Evolutionary conservation across 495 filamentous ascomycete species (phyloP).

Genomic region (Tetracladium marchalianum): DNA sequence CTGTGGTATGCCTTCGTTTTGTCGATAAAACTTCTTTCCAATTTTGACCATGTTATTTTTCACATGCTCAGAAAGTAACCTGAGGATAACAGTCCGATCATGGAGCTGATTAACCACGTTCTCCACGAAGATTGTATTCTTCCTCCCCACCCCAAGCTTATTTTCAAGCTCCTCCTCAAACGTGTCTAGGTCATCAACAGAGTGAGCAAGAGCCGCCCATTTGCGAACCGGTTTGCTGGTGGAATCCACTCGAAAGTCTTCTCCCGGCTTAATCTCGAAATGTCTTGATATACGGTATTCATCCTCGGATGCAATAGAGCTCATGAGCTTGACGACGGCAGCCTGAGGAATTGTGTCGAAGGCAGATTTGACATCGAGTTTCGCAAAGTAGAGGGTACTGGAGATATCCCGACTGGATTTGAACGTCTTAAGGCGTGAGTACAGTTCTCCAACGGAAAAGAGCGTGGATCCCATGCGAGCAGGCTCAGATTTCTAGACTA

Average conservation of each 20-base stretch:
- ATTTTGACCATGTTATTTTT: slow-evolving; percentile 76
- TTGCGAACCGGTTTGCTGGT: slow-evolving; percentile 43
- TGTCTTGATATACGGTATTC: slow-evolving; percentile 68
- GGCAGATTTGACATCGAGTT: slow-evolving; percentile 83
- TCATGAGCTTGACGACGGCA: slow-evolving; percentile 55
- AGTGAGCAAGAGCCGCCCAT: slow-evolving; percentile 52
- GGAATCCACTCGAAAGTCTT: slow-evolving; percentile 13
- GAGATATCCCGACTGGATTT: slow-evolving; percentile 27
- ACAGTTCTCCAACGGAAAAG: slow-evolving; percentile 74
- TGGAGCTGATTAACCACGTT: slow-evolving; percentile 41
- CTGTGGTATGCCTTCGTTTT: slow-evolving; percentile 85
- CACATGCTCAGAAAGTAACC: slow-evolving; percentile 66
- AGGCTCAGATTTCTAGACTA: slow-evolving; percentile 39
- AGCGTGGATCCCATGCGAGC: slow-evolving; percentile 60
- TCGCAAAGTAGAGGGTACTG: slow-evolving; percentile 63
- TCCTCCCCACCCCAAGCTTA: slow-evolving; percentile 34
- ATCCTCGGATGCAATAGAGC: slow-evolving; percentile 47
- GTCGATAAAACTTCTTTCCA: slow-evolving; percentile 81
- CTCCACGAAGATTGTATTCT: slow-evolving; percentile 70
- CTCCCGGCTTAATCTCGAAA: slow-evolving; percentile 52
- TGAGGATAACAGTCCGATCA: slow-evolving; percentile 49
- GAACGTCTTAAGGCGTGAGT: slow-evolving; percentile 63
- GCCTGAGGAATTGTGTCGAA: slow-evolving; percentile 92
- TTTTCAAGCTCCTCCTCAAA: slow-evolving; percentile 47
- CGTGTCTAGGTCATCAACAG: slow-evolving; percentile 35